Evolutionary conservation across 1,139 yeast genomes (phyloP).

Genomic region (Scheffersomyces stambukii): DNA sequence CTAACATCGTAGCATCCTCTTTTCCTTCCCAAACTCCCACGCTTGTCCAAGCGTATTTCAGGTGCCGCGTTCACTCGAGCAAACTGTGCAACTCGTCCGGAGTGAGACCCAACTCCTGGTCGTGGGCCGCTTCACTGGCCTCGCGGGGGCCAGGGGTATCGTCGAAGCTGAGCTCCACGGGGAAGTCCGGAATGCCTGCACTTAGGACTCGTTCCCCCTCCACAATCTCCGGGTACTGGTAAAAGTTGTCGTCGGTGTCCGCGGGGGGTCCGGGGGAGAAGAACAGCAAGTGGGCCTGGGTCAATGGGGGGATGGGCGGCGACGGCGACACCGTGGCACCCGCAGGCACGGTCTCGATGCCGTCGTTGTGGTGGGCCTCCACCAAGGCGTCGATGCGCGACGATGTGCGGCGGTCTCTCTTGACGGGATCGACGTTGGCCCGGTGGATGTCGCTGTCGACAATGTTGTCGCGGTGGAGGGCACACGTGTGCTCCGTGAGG

Average conservation of each 20-base stretch:
- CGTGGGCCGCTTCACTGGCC: no score
- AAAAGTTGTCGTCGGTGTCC: constrained; percentile 2
- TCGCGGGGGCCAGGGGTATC: no score
- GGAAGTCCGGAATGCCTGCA: no score
- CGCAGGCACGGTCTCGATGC: constrained; percentile 9
- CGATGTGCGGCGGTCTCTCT: constrained; percentile 8
- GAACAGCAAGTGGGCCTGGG: constrained; percentile 19
- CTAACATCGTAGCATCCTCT: no score
- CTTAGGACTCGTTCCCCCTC: constrained; percentile 10
- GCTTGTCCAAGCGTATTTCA: no score
- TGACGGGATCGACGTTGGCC: constrained; percentile 33
- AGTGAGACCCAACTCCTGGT: no score
- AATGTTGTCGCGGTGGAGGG: constrained; percentile 21
- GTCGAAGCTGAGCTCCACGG: no score
- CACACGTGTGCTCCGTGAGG: constrained; percentile 16
- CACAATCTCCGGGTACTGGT: constrained; percentile 12
- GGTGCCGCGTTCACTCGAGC: no score
- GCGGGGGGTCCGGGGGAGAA: constrained; percentile 12
- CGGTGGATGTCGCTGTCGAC: constrained; percentile 12
- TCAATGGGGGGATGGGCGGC: constrained; percentile 17
- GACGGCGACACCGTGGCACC: no score
- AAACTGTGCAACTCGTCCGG: no score
- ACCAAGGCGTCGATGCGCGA: constrained; percentile 6
- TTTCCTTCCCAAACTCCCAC: no score
- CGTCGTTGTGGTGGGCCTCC: constrained; percentile 9